Base-by-base conservation (phyloP, 1,284 basidiomycete species). In the Papiliotrema terrestris region DNA sequence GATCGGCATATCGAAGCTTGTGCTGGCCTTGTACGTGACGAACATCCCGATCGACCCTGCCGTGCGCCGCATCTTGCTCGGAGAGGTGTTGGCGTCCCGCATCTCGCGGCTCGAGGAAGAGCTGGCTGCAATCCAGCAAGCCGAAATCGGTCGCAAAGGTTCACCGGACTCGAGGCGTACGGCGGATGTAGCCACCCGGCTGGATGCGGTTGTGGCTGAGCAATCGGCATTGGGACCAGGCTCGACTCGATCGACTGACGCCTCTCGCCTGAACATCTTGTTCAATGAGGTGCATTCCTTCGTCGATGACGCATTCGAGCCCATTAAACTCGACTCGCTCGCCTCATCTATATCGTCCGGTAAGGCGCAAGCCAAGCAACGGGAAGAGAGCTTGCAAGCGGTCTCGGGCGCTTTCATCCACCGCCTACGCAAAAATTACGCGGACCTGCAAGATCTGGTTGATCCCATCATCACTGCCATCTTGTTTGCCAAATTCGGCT, bases 21-120 rank as follows among this genome's bases (percentile, higher is more conserved):
- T 73, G 1, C 55, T 75, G 41, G 67, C 69, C 36, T 45, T 95
- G n/a, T 89, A 88, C 69, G 81, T 98, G 46, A 93, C 96, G 0
- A 84, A 91, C 67, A 79, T 86, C 3, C 91, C 94, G 1, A 78
- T 98, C 51, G 96, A 98, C 72, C 95, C 95, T 9, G 84, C 87
- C 15, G 85, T 85, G 19, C 82, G 87, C 35, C 82, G 86, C 49
- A 81, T 80, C 45, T 83, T 83, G 37, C 78, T 81, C 0, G 74
- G 74, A 5, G 76, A 80, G 38, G 83, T 87, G 45, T 78, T 82
- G 63, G 64, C 70, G n/a, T 67, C 78, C n/a, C 80, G 84, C 51
- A 71, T 80, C 17, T 65, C 73, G 0, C 69, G 79, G n/a, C 66
- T 89, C 0, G 61, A 71, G 0, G 76, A 78, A 6, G 84, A 89